Evolutionary conservation across 1,284 basidiomycete genomes (phyloP).

Genomic region (Ganoderma boninense): DNA sequence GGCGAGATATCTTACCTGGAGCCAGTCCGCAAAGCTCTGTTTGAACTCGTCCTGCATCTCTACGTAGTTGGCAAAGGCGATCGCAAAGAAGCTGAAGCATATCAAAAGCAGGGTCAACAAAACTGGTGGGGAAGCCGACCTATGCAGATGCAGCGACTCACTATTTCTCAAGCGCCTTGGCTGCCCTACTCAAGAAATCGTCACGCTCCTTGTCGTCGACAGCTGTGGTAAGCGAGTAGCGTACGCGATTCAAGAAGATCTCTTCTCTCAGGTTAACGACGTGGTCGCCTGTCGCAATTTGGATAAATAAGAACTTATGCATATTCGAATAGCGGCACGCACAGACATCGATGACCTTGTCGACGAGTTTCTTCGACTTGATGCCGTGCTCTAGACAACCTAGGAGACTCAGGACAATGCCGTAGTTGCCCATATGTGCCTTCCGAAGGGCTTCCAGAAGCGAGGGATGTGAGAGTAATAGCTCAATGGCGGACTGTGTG

Average conservation of each 20-base stretch:
- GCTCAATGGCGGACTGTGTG: constrained; percentile 81
- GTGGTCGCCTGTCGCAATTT: constrained; percentile 67
- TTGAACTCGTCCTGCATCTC: constrained; percentile 73
- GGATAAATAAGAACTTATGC: not conserved
- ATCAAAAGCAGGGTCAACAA: not conserved
- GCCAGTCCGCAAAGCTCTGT: constrained; percentile 87
- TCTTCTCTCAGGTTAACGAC: constrained; percentile 92
- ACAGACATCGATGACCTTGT: constrained; percentile 91
- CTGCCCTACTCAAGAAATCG: constrained; percentile 66
- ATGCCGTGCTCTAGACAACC: constrained; percentile 89
- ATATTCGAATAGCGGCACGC: constrained; percentile 41
- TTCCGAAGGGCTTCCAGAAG: constrained; percentile 88
- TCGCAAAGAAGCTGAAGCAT: constrained; percentile 84
- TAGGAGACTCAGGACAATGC: constrained; percentile 87
- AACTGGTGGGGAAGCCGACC: not conserved
- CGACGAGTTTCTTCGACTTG: constrained; percentile 85
- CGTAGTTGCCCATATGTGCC: constrained; percentile 90
- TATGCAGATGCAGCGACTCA: constrained; percentile 37
- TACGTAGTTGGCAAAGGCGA: constrained; percentile 94
- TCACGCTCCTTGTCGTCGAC: constrained; percentile 66
- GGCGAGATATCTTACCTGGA: constrained; percentile 63
- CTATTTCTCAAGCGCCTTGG: constrained; percentile 85
- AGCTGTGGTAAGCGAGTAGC: constrained; percentile 84
- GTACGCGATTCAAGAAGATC: constrained; percentile 83
- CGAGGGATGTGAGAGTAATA: constrained; percentile 82